Conservation (phyloP, 129 eudicot species). For the Lactuca saligna region DNA sequence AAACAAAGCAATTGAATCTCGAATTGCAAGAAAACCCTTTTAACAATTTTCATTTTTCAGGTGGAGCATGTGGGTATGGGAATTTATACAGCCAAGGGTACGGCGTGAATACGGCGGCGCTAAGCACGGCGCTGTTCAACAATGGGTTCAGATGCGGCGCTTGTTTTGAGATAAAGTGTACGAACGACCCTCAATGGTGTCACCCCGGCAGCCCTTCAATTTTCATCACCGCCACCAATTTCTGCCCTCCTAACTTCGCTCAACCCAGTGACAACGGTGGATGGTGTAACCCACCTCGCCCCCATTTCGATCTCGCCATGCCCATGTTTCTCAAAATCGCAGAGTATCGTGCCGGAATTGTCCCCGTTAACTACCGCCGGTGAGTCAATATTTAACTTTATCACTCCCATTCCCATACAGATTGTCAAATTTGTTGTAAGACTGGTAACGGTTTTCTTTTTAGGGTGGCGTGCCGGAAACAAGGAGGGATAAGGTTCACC, state of each 20-base stretch:
- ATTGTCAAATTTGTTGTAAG: not conserved
- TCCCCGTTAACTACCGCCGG: slow-evolving; percentile 65
- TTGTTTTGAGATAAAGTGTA: slow-evolving; percentile 58
- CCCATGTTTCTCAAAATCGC: slow-evolving; percentile 65
- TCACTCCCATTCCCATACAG: not conserved
- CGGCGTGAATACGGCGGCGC: slow-evolving; percentile 65
- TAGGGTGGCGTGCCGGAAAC: slow-evolving; percentile 68
- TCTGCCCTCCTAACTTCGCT: slow-evolving; percentile 64
- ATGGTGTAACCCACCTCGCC: slow-evolving; percentile 73
- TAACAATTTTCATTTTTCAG: slow-evolving; percentile 11
- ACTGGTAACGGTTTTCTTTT: not conserved
- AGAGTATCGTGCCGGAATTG: slow-evolving; percentile 57
- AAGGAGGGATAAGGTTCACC: slow-evolving; percentile 68
- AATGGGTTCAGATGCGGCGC: slow-evolving; percentile 59
- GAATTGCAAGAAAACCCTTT: not conserved
- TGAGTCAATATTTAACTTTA: slow-evolving; percentile 16
- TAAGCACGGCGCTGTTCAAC: slow-evolving; percentile 66
- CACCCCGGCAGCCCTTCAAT: slow-evolving; percentile 61
- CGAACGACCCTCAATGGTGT: slow-evolving; percentile 59
- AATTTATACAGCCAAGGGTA: slow-evolving; percentile 67
- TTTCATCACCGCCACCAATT: slow-evolving; percentile 61
- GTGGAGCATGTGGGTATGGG: slow-evolving; percentile 73
- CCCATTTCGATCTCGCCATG: slow-evolving; percentile 67
- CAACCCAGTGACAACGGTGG: slow-evolving; percentile 60
- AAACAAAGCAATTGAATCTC: not conserved